Conservation (phyloP, 768 basidiomycete species). For the Mycena albidolilacea region DNA sequence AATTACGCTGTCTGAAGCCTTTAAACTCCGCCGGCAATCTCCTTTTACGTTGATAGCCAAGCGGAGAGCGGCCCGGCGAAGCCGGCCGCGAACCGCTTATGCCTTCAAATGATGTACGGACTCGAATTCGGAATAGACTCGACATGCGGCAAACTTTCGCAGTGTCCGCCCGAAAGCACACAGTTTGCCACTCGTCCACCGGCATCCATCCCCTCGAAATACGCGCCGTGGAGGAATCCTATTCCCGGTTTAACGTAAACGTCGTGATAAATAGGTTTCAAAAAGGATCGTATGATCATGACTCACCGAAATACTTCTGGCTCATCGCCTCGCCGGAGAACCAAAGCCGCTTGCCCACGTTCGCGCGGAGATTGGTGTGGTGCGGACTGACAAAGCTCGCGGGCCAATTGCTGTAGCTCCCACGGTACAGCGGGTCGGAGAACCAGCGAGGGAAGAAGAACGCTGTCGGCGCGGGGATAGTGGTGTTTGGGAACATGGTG, state of each 20-base stretch:
- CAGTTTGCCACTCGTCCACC: slow-evolving; percentile 5
- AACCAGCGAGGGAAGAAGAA: slow-evolving; percentile 73
- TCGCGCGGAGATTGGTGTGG: slow-evolving; percentile 69
- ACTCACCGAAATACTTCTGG: slow-evolving; percentile 69
- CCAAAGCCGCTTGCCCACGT: slow-evolving; percentile 65
- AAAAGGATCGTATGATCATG: no score
- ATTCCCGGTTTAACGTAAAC: slow-evolving; percentile 69
- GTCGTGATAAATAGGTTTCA: no score
- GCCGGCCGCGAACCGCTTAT: no score
- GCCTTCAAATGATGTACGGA: not conserved
- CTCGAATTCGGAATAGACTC: not conserved
- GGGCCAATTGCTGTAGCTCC: slow-evolving; percentile 82
- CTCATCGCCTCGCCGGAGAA: slow-evolving; percentile 78
- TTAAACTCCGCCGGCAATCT: no score
- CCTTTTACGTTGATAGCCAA: no score
- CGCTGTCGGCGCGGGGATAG: slow-evolving; percentile 68
- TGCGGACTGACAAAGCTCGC: slow-evolving; percentile 69
- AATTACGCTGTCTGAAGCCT: no score
- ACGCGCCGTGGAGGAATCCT: slow-evolving; percentile 22
- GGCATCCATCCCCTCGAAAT: slow-evolving; percentile 11
- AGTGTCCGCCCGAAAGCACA: not conserved
- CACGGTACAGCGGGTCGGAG: slow-evolving; percentile 66
- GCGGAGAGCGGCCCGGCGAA: no score
- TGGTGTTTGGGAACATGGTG: slow-evolving; percentile 69
- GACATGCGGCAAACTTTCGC: slow-evolving; percentile 1